phyloP scores from a whole-genome alignment of 495 filamentous ascomycete species.

The Amphirosellinia nigrospora region DNA sequence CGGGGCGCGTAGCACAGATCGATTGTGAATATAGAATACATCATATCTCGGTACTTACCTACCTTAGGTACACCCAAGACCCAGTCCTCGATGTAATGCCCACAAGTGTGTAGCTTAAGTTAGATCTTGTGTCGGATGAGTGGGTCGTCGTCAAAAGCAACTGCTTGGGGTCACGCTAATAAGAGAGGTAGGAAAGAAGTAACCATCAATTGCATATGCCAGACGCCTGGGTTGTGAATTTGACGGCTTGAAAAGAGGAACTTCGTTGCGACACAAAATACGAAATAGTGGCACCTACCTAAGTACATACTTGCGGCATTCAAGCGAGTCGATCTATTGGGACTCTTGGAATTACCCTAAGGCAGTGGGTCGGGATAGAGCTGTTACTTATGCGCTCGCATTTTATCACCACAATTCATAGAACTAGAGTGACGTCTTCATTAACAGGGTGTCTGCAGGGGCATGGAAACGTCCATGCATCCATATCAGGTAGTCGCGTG shows the following conservation, averaged over 20 bases:
- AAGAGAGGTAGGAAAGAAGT: background rate
- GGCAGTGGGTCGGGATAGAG: background rate
- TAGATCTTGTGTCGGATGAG: background rate
- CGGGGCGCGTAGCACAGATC: slow-evolving; percentile 11
- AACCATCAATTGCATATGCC: background rate
- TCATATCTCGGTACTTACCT: too few species aligned
- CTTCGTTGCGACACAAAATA: background rate
- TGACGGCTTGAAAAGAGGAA: background rate
- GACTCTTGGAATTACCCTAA: background rate
- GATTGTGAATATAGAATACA: background rate
- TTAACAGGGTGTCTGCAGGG: slow-evolving; percentile 1
- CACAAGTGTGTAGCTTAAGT: background rate
- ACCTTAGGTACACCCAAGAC: too few species aligned
- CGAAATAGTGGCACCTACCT: background rate
- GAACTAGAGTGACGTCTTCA: slow-evolving; percentile 10
- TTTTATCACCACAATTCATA: background rate
- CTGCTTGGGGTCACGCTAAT: background rate
- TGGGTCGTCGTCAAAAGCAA: background rate
- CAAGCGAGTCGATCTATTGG: slow-evolving; percentile 3
- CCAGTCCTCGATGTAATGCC: background rate
- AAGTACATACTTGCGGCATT: background rate
- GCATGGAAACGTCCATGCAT: background rate
- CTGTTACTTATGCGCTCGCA: too few species aligned
- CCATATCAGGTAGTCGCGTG: slow-evolving; percentile 1
- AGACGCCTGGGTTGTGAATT: background rate